Conservation (phyloP, 768 basidiomycete genomes). For the Amanita inopinata region DNA sequence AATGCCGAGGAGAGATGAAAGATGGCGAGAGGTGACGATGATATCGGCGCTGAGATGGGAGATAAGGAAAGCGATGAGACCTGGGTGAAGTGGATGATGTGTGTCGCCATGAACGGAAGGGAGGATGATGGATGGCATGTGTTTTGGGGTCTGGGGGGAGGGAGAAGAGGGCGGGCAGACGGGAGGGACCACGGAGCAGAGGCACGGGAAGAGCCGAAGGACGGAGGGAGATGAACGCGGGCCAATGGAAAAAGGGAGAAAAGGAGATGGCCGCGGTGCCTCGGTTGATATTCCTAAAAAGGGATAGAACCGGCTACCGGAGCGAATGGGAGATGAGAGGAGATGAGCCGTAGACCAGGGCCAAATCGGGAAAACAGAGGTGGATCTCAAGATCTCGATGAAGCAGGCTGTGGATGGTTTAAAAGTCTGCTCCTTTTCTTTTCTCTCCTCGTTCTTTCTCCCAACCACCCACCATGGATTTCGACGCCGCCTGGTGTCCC, state of each 20-base stretch:
- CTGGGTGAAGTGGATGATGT: no score
- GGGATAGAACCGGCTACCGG: slow-evolving; percentile 18
- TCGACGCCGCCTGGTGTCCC: slow-evolving; percentile 76
- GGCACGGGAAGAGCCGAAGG: not conserved
- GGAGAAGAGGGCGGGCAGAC: not conserved
- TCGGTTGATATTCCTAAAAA: slow-evolving; percentile 12
- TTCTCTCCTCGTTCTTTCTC: slow-evolving; percentile 10
- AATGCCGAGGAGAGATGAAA: not conserved
- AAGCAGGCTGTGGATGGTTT: slow-evolving; percentile 12
- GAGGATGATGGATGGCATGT: no score
- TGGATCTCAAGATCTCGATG: slow-evolving; percentile 13
- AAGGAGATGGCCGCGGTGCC: slow-evolving; percentile 19
- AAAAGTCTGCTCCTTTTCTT: slow-evolving; percentile 17
- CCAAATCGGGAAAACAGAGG: slow-evolving; percentile 6
- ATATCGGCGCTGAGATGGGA: not conserved
- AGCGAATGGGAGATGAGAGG: slow-evolving; percentile 16
- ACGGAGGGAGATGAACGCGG: not conserved
- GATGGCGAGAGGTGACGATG: not conserved
- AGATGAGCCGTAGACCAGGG: slow-evolving; percentile 2
- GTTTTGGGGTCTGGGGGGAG: no score
- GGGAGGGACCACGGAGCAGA: slow-evolving; percentile 1
- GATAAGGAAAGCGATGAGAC: not conserved
- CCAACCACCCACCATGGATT: slow-evolving; percentile 25
- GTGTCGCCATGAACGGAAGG: no score
- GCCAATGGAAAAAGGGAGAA: slow-evolving; percentile 9